A percentile compares a stretch with the other conserved stretches of the same genome.
These are phyloP conservation scores for Tulasnella sp. DNA, from an alignment of 768 basidiomycete genomes.

Conservation along the genomic window DNA sequence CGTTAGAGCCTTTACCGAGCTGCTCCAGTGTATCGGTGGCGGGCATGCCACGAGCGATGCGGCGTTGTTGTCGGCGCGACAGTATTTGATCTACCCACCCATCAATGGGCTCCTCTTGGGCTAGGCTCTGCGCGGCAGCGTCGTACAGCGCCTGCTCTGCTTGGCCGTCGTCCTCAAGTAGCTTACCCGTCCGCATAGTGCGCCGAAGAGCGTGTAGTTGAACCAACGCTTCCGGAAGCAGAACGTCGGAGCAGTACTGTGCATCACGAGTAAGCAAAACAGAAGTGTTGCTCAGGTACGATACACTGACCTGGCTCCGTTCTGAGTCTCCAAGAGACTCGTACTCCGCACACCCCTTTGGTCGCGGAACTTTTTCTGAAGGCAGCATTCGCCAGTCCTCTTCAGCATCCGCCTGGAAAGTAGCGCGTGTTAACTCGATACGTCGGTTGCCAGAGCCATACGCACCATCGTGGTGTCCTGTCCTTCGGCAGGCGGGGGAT, in stretches of 20 bases:
- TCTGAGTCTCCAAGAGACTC: slow-evolving; percentile 9
- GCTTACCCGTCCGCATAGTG: not conserved
- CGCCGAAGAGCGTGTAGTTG: slow-evolving; percentile 13
- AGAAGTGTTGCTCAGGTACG: not conserved
- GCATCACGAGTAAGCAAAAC: not conserved
- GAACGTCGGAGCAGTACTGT: slow-evolving; percentile 25
- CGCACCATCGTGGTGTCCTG: not conserved
- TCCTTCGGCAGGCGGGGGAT: not conserved
- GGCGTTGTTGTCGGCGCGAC: not conserved
- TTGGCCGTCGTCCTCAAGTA: not conserved
- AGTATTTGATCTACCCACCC: slow-evolving; percentile 16
- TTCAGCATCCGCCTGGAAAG: not conserved
- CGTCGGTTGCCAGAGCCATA: not conserved
- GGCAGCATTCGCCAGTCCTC: slow-evolving; percentile 14
- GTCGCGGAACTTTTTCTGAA: slow-evolving; percentile 14
- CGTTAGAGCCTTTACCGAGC: not conserved
- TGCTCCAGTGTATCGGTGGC: not conserved
- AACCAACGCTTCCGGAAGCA: slow-evolving; percentile 20
- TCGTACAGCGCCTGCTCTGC: slow-evolving; percentile 12
- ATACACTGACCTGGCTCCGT: slow-evolving; percentile 20
- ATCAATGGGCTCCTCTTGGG: slow-evolving; percentile 9
- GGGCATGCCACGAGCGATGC: slow-evolving; percentile 17
- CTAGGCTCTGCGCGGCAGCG: not conserved
- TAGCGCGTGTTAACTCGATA: not conserved
- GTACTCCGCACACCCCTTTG: not conserved